These are phyloP conservation scores for Trametes coccinea DNA, from an alignment of 768 basidiomycete species.

Conservation along the genomic window DNA sequence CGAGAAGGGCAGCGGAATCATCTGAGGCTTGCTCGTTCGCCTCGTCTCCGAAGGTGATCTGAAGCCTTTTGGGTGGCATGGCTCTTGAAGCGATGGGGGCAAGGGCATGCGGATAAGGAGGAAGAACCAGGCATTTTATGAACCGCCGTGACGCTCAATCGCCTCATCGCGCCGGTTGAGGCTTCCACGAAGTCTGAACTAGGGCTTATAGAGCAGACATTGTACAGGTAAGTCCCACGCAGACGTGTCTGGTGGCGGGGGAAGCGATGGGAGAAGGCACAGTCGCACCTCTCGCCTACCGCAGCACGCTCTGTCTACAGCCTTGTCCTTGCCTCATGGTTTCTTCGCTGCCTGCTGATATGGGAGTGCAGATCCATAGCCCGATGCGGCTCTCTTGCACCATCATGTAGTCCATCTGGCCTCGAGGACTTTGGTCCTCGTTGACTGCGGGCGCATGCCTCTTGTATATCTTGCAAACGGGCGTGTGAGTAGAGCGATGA, in stretches of 20 bases:
- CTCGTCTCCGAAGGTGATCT: neutral
- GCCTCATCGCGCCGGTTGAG: neutral
- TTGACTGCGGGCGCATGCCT: neutral
- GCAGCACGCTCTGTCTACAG: constrained; percentile 2
- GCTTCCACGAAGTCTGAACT: too few species aligned
- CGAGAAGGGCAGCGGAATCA: neutral
- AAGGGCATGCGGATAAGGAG: neutral
- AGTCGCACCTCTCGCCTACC: neutral
- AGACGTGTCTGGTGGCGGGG: neutral
- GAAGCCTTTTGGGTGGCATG: neutral
- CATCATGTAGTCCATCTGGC: neutral
- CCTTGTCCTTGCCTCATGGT: constrained; percentile 3
- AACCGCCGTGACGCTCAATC: neutral
- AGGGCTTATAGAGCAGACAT: too few species aligned
- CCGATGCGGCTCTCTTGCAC: neutral
- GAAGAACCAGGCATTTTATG: neutral
- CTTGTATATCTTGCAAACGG: constrained; percentile 3
- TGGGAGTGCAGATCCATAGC: constrained; percentile 4
- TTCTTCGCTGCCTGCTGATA: neutral
- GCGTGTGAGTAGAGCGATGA: too few species aligned
- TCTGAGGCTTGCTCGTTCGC: neutral
- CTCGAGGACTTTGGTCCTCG: constrained; percentile 2
- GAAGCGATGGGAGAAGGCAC: neutral
- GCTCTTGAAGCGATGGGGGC: neutral
- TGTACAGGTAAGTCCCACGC: neutral